Evolutionary conservation across 2,329 filamentous ascomycete species (phyloP).

Genomic region (Aspergillus fischeri): DNA sequence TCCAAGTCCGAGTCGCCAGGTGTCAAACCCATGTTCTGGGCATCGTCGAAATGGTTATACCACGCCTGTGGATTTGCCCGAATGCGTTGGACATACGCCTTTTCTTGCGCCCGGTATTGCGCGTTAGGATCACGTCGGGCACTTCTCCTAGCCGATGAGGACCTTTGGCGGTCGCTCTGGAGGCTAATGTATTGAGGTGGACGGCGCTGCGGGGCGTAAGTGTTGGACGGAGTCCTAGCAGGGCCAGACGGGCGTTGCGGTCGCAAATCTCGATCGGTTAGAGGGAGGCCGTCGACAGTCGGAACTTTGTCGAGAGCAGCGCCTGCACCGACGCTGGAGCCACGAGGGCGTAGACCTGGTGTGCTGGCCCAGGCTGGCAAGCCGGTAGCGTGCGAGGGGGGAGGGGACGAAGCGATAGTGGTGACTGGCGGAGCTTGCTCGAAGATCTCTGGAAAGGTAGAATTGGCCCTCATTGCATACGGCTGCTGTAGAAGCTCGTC

Average conservation of each 20-base stretch:
- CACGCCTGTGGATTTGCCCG: slow-evolving; percentile 77
- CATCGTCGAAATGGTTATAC: slow-evolving; percentile 56
- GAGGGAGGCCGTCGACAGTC: slow-evolving; percentile 25
- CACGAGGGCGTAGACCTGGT: slow-evolving; percentile 38
- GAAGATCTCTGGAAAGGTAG: slow-evolving; percentile 29
- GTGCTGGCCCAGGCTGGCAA: slow-evolving; percentile 34
- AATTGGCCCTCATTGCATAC: slow-evolving; percentile 29
- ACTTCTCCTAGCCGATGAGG: slow-evolving; percentile 52
- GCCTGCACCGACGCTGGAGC: slow-evolving; percentile 37
- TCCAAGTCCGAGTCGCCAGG: slow-evolving; percentile 80
- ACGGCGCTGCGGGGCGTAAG: slow-evolving; percentile 65
- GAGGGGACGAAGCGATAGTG: slow-evolving; percentile 32
- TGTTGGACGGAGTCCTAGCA: slow-evolving; percentile 70
- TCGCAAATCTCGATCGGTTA: slow-evolving; percentile 39
- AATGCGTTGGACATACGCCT: slow-evolving; percentile 89
- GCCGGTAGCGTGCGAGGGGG: slow-evolving; percentile 22
- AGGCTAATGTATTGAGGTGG: slow-evolving; percentile 48
- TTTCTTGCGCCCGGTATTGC: slow-evolving; percentile 79
- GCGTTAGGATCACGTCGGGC: slow-evolving; percentile 63
- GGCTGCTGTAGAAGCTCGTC: slow-evolving; percentile 37
- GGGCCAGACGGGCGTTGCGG: slow-evolving; percentile 66
- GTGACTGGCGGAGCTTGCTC: slow-evolving; percentile 29
- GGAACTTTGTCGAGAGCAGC: slow-evolving; percentile 40
- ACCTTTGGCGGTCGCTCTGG: slow-evolving; percentile 50
- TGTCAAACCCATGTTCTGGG: slow-evolving; percentile 64